Conservation (phyloP, 306 rosid species). For the Dryas alaskensis region DNA sequence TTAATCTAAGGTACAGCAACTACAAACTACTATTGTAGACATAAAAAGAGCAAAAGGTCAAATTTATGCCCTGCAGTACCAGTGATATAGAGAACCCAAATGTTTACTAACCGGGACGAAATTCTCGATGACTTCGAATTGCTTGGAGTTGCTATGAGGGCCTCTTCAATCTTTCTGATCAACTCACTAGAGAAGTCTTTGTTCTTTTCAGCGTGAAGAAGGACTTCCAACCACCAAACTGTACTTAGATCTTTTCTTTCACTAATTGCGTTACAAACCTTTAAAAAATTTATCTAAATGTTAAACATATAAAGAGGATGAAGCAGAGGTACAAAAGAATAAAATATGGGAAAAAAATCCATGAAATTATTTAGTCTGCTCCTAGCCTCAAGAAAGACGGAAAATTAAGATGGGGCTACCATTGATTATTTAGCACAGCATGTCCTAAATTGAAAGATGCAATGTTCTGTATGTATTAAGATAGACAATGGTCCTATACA, state of each 20-base stretch:
- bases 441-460: background rate
- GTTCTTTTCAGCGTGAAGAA: slow-evolving; percentile 71
- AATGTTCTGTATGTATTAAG: background rate
- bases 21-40: background rate
- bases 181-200: slow-evolving; percentile 65
- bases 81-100: slow-evolving; percentile 12
- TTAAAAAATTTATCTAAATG: slow-evolving; percentile 16
- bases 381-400: background rate
- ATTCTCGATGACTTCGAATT: slow-evolving; percentile 57
- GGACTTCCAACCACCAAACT: slow-evolving; percentile 92
- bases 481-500: background rate
- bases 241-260: slow-evolving; percentile 40
- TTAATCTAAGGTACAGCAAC: background rate
- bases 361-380: slow-evolving; percentile 1
- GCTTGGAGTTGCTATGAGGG: slow-evolving; percentile 58
- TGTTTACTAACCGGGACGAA: slow-evolving; percentile 58
- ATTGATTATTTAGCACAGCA: slow-evolving; percentile 1
- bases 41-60: slow-evolving; percentile 1
- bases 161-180: slow-evolving; percentile 87
- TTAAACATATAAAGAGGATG: slow-evolving; percentile 12
- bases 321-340: background rate
- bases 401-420: background rate
- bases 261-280: slow-evolving; percentile 57
- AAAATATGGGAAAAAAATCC: background rate
- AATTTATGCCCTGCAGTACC: slow-evolving; percentile 18